Evolutionary conservation across 371 early-diverging fungal genomes (phyloP).

Genomic region (Mucor piriformis): DNA sequence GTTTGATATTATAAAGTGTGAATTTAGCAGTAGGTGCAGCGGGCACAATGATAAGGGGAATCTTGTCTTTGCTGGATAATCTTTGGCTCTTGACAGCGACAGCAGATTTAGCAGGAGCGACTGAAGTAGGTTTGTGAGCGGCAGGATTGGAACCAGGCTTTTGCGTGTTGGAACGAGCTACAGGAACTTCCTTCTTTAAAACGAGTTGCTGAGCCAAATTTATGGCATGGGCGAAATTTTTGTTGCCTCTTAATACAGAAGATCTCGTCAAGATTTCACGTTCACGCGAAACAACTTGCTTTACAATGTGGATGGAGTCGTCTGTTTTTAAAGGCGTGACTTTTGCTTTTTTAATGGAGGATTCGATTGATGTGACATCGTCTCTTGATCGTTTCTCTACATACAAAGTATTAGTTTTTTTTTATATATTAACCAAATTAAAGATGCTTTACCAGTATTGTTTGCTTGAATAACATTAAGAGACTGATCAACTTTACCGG

Average conservation of each 20-base stretch:
- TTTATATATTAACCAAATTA: too few species aligned
- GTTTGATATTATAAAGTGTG: constrained; percentile 83
- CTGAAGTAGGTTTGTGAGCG: constrained; percentile 5
- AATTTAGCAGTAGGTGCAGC: constrained; percentile 81
- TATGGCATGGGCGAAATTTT: constrained; percentile 30
- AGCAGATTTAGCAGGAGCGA: constrained; percentile 1
- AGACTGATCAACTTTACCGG: constrained; percentile 62
- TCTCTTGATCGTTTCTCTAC: constrained; percentile 41
- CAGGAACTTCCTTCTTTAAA: constrained; percentile 22
- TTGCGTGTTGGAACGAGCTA: constrained; percentile 2
- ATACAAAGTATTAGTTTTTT: background rate
- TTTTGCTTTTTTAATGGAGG: constrained; percentile 40
- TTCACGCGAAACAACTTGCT: constrained; percentile 46
- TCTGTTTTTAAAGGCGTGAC: constrained; percentile 30
- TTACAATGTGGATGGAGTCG: constrained; percentile 39
- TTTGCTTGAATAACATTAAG: constrained; percentile 38
- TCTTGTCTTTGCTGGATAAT: constrained; percentile 37
- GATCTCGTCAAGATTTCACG: constrained; percentile 46
- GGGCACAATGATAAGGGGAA: constrained; percentile 90
- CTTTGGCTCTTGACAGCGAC: constrained; percentile 21
- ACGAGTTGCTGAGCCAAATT: constrained; percentile 24
- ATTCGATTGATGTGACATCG: constrained; percentile 31
- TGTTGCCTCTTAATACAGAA: constrained; percentile 49
- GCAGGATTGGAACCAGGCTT: constrained; percentile 24
- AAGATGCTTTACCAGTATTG: constrained; percentile 4